A percentile compares a stretch with the other conserved stretches of the same genome.
These are phyloP conservation scores for Lentithecium fluviatile DNA, from an alignment of 495 filamentous ascomycete genomes.

Conservation along the genomic window DNA sequence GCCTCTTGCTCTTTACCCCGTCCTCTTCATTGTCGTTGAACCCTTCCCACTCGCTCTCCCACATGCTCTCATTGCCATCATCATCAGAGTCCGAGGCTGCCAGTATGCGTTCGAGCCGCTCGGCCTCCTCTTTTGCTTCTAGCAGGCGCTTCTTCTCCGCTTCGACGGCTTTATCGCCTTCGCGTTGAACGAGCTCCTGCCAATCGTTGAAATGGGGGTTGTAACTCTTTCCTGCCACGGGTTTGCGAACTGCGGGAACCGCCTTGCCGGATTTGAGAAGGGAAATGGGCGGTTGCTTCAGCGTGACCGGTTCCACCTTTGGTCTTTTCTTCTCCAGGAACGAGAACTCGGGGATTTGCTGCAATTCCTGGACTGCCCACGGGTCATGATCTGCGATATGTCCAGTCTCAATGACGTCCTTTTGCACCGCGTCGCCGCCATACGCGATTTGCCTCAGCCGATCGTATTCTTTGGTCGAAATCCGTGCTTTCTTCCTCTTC, in stretches of 20 bases:
- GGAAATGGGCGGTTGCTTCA: conserved; percentile 74
- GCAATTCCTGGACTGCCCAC: conserved; percentile 62
- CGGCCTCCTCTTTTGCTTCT: conserved; percentile 62
- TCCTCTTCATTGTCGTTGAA: conserved; percentile 50
- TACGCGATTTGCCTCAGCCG: conserved; percentile 75
- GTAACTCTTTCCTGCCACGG: conserved; percentile 81
- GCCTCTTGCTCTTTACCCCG: conserved; percentile 65
- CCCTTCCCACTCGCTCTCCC: conserved; percentile 70
- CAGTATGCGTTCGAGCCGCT: conserved; percentile 45
- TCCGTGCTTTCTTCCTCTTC: conserved; percentile 66
- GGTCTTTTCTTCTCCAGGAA: conserved; percentile 52
- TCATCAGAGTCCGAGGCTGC: conserved; percentile 56
- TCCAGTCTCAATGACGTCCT: conserved; percentile 53
- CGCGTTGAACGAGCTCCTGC: conserved; percentile 66
- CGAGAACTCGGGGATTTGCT: conserved; percentile 43
- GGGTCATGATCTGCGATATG: conserved; percentile 67
- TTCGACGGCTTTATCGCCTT: conserved; percentile 74
- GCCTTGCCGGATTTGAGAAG: conserved; percentile 73
- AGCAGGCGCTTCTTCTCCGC: conserved; percentile 74
- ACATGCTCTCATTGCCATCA: conserved; percentile 76
- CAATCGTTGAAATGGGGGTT: conserved; percentile 87
- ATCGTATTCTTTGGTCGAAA: conserved; percentile 75
- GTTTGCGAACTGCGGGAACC: conserved; percentile 74
- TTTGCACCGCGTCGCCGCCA: conserved; percentile 60
- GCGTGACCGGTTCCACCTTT: conserved; percentile 69